Evolutionary conservation across 768 basidiomycete species (phyloP).

Genomic region (Leccinum obscurum): DNA sequence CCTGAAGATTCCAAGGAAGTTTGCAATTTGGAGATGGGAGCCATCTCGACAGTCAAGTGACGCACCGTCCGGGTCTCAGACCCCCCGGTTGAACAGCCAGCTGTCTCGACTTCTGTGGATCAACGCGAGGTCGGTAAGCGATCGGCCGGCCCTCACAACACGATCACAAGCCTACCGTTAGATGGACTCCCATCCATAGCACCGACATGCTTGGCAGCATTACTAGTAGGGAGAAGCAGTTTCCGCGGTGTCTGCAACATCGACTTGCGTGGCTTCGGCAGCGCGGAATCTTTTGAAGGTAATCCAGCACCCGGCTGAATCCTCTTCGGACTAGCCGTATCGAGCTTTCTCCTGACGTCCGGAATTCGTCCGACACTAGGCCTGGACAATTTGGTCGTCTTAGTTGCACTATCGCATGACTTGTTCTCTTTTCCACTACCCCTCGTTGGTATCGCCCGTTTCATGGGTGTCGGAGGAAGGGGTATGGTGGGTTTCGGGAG

Average conservation of each 20-base stretch:
- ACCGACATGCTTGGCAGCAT: background rate
- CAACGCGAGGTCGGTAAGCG: conserved; percentile 1
- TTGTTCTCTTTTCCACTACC: conserved; percentile 21
- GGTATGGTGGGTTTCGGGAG: conserved; percentile 9
- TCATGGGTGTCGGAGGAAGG: background rate
- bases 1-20: conserved; percentile 1
- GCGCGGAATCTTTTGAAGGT: conserved; percentile 5
- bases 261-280: conserved; percentile 11
- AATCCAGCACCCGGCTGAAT: conserved; percentile 6
- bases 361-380: conserved; percentile 1
- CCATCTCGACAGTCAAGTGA: background rate
- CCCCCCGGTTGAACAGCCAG: conserved; percentile 11
- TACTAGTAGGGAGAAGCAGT: background rate
- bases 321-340: conserved; percentile 7
- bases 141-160: background rate
- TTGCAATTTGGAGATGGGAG: background rate
- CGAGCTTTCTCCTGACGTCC: conserved; percentile 2
- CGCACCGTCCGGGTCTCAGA: conserved; percentile 17
- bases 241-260: conserved; percentile 15
- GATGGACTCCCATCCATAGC: background rate
- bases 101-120: conserved; percentile 11
- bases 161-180: conserved; percentile 1
- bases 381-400: conserved; percentile 5
- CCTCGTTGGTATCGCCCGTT: conserved; percentile 2
- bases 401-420: conserved; percentile 1